Evolutionary conservation across 2,329 filamentous ascomycete genomes (phyloP).

Genomic region (Aspergillus sp.): DNA sequence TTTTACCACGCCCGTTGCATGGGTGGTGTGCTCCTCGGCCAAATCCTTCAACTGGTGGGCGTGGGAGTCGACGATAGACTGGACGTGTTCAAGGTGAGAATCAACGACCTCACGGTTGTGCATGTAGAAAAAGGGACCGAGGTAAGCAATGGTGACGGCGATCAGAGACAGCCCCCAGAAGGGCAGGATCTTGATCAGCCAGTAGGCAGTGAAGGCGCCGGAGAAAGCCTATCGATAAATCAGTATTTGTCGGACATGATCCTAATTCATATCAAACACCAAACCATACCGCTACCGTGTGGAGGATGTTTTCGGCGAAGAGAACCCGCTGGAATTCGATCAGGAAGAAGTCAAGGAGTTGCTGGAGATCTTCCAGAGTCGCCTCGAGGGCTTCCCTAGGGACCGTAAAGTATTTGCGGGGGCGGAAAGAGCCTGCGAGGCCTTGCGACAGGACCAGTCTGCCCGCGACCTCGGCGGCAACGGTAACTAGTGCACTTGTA

Average conservation of each 20-base stretch:
- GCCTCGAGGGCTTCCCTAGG: constrained; percentile 55
- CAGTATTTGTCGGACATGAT: constrained; percentile 1
- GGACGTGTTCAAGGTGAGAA: constrained; percentile 46
- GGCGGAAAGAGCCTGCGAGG: constrained; percentile 52
- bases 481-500: constrained; percentile 37
- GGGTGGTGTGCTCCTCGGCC: constrained; percentile 50
- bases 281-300: constrained; percentile 48
- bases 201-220: constrained; percentile 51
- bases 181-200: constrained; percentile 57
- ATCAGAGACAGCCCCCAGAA: constrained; percentile 55
- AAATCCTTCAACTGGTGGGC: constrained; percentile 51
- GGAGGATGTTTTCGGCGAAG: constrained; percentile 56
- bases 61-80: constrained; percentile 48
- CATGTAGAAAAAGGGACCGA: constrained; percentile 54
- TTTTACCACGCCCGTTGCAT: constrained; percentile 49
- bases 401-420: constrained; percentile 56
- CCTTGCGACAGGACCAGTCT: constrained; percentile 49
- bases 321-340: constrained; percentile 59
- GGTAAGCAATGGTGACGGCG: constrained; percentile 47
- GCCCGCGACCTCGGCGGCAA: constrained; percentile 48
- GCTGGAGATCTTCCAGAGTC: constrained; percentile 52
- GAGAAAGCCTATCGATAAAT: constrained; percentile 45
- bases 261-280: neutral
- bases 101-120: constrained; percentile 58
- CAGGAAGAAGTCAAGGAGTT: constrained; percentile 59